These are phyloP conservation scores for Agrocybe pediades DNA, from an alignment of 768 basidiomycete genomes.

Conservation along the genomic window DNA sequence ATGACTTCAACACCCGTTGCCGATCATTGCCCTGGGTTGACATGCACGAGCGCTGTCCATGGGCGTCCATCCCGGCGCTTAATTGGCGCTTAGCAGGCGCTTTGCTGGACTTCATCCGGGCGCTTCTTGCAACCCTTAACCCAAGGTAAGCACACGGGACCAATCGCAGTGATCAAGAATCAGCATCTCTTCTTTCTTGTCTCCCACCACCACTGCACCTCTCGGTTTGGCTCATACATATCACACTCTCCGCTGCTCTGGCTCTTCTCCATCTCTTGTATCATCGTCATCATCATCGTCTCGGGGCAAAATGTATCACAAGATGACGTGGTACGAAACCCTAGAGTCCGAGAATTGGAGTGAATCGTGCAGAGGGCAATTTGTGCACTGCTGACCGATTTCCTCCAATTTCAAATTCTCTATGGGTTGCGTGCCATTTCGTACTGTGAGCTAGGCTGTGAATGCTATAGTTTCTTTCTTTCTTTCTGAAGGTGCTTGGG, in stretches of 20 bases:
- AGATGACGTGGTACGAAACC: conserved; percentile 8
- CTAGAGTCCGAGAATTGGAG: conserved; percentile 15
- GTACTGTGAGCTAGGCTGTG: too few relatives aligned
- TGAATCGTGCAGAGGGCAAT: conserved; percentile 9
- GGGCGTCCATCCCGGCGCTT: too few relatives aligned
- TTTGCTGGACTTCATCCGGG: conserved; percentile 3
- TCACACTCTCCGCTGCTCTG: background rate
- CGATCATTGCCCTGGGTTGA: too few relatives aligned
- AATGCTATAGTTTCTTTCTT: too few relatives aligned
- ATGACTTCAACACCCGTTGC: background rate
- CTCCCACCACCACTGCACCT: background rate
- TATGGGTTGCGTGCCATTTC: conserved; percentile 10
- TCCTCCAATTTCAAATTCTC: conserved; percentile 14
- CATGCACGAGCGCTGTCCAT: too few relatives aligned
- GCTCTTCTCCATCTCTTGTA: background rate
- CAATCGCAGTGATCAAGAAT: conserved; percentile 8
- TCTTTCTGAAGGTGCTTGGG: too few relatives aligned
- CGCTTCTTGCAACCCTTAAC: conserved; percentile 14
- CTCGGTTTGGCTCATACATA: conserved; percentile 2
- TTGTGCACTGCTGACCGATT: conserved; percentile 10
- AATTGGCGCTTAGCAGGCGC: background rate
- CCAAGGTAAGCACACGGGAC: conserved; percentile 11
- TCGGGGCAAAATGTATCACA: background rate
- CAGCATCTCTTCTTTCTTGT: conserved; percentile 5
- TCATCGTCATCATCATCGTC: background rate